These are phyloP conservation scores for Cutaneotrichosporon cavernicola DNA, from an alignment of 1,284 basidiomycete species.

Conservation along the genomic window DNA sequence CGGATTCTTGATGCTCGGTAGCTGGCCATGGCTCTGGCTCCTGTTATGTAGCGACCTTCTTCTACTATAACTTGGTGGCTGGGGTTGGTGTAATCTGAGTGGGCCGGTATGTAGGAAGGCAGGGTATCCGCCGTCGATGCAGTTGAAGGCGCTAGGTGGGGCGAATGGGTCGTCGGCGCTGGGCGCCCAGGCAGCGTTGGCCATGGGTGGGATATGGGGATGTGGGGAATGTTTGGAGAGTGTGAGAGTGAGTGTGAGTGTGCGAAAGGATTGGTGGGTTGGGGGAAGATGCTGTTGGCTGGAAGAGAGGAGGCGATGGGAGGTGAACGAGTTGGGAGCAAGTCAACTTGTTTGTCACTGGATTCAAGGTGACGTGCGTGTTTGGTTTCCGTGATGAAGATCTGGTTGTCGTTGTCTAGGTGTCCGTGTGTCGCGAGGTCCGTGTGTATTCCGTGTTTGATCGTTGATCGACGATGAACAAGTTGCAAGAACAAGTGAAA, in stretches of 20 bases:
- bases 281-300: background rate
- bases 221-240: no score
- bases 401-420: no score
- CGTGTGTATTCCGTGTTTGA: no score
- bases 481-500: no score
- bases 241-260: background rate
- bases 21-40: background rate
- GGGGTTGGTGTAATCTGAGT: background rate
- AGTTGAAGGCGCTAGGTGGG: background rate
- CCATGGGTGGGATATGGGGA: background rate
- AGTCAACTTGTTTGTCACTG: no score
- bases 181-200: conserved; percentile 2
- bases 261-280: background rate
- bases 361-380: no score
- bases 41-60: background rate
- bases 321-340: no score
- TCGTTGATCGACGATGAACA: no score
- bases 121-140: conserved; percentile 1
- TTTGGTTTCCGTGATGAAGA: no score
- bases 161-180: conserved; percentile 10
- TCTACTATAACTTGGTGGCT: background rate
- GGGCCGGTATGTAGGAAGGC: background rate
- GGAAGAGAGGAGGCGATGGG: no score
- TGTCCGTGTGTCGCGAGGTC: no score
- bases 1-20: background rate